Conservation (phyloP, 139 green algal species). For the Edaphochlamys debaryana region DNA sequence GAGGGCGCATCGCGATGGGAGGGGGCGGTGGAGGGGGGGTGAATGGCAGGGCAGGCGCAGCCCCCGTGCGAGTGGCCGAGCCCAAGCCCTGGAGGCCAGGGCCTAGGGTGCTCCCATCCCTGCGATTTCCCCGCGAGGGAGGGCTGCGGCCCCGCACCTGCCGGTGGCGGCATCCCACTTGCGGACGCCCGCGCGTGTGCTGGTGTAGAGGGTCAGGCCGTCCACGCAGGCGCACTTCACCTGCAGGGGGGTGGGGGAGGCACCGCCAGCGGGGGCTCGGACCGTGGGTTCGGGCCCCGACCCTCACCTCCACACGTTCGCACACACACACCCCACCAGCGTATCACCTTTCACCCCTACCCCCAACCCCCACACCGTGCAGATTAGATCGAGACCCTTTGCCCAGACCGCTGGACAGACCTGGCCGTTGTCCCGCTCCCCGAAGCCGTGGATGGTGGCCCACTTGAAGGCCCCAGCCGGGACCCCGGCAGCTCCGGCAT, state of each 20-base stretch:
- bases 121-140: neutral
- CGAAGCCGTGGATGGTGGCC: constrained; percentile 51
- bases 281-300: neutral
- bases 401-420: no score
- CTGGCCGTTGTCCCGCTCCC: constrained; percentile 45
- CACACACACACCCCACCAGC: neutral
- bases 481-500: neutral
- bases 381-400: no score
- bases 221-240: constrained; percentile 33
- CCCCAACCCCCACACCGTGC: no score
- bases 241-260: neutral
- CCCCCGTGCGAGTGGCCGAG: no score
- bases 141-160: constrained; percentile 15
- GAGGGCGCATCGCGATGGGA: neutral
- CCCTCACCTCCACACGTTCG: neutral
- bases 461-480: neutral
- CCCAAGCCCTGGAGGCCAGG: no score
- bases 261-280: neutral
- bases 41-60: no score
- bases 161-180: constrained; percentile 38
- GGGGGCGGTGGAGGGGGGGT: neutral
- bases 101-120: neutral
- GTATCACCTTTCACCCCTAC: neutral
- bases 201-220: constrained; percentile 38
- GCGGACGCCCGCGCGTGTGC: constrained; percentile 39